Percentiles rank a stretch among this genome's conserved stretches.
These are phyloP conservation scores for Ceratobasidium sp. DNA, from an alignment of 1,284 basidiomycete genomes.

Conservation along the genomic window DNA sequence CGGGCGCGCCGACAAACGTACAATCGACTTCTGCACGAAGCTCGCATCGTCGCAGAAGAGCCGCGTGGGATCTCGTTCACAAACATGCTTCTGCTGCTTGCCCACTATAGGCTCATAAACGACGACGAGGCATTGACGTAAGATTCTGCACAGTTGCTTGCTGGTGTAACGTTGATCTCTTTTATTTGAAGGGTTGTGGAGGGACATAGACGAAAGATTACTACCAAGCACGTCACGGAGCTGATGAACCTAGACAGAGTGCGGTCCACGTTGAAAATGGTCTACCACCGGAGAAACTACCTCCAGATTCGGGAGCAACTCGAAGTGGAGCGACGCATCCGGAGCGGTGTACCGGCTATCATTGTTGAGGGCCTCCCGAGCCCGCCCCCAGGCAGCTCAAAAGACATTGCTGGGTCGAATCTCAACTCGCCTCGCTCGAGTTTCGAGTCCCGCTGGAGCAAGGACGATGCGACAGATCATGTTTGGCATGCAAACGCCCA, in stretches of 20 bases:
- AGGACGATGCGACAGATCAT: constrained; percentile 20
- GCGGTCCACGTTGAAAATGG: constrained; percentile 78
- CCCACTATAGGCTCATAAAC: constrained; percentile 92
- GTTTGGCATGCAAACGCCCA: constrained; percentile 15
- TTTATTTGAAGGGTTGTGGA: constrained; percentile 74
- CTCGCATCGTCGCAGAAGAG: constrained; percentile 73
- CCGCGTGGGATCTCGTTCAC: constrained; percentile 90
- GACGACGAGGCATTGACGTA: constrained; percentile 89
- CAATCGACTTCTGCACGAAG: constrained; percentile 85
- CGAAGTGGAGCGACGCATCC: constrained; percentile 57
- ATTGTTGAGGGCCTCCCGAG: constrained; percentile 54
- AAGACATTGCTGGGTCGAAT: constrained; percentile 45
- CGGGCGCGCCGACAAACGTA: constrained; percentile 75
- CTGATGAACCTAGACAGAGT: constrained; percentile 87
- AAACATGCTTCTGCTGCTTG: constrained; percentile 87
- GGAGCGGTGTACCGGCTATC: constrained; percentile 54
- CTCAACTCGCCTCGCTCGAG: constrained; percentile 41
- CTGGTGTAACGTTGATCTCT: not conserved
- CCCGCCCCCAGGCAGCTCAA: constrained; percentile 50
- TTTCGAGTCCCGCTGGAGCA: constrained; percentile 34
- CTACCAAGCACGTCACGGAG: constrained; percentile 81
- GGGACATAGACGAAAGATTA: constrained; percentile 77
- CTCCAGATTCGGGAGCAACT: constrained; percentile 60
- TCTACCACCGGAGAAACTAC: constrained; percentile 78
- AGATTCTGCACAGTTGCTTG: constrained; percentile 52